Percentiles rank a stretch among this genome's conserved stretches.
Conservation (phyloP, 2,329 filamentous ascomycete species). For the Trichoderma simmonsii region DNA sequence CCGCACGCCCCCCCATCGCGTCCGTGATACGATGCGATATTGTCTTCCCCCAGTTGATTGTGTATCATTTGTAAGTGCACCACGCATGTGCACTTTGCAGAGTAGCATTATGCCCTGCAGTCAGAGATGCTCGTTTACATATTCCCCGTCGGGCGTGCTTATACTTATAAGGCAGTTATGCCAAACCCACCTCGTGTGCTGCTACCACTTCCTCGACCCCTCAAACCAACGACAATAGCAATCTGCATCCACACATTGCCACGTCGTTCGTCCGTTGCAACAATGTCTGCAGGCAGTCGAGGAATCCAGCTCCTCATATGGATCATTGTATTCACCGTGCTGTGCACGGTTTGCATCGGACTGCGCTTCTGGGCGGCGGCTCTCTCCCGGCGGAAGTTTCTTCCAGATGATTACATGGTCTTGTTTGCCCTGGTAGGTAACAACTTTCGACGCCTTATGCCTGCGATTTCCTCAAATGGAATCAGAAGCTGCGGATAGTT, state of each 20-base stretch:
- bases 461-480: background rate
- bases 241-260: background rate
- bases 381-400: conserved; percentile 15
- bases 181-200: background rate
- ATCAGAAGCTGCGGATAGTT: background rate
- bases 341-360: conserved; percentile 19
- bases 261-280: background rate
- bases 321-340: conserved; percentile 22
- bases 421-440: conserved; percentile 25
- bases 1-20: background rate
- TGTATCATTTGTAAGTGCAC: background rate
- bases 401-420: conserved; percentile 22
- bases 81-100: background rate
- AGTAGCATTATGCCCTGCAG: background rate
- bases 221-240: background rate
- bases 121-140: background rate
- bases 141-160: background rate
- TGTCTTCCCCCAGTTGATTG: background rate
- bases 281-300: background rate
- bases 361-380: conserved; percentile 26
- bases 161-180: background rate
- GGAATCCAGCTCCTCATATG: background rate
- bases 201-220: background rate
- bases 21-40: background rate
- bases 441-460: background rate